Conservation (phyloP, 2,329 filamentous ascomycete species). For the Cordyceps tenuipes region DNA sequence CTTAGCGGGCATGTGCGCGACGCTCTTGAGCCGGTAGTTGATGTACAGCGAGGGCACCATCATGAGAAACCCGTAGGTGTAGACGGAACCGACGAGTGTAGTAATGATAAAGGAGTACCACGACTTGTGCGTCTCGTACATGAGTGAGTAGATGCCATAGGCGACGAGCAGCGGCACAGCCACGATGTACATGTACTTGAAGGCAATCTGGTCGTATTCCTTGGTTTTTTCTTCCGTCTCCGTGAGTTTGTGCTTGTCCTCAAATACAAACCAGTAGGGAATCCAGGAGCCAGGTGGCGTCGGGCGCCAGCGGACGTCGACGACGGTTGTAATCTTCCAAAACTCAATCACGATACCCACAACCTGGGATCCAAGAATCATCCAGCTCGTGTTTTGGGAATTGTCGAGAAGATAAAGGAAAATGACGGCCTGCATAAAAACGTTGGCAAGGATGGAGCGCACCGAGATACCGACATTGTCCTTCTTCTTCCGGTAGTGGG, state of each 20-base stretch:
- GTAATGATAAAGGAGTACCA: constrained; percentile 97
- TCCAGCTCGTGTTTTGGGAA: constrained; percentile 96
- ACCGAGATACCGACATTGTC: constrained; percentile 96
- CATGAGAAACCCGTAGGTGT: constrained; percentile 98
- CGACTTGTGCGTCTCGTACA: constrained; percentile 93
- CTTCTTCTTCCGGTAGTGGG: constrained; percentile 99
- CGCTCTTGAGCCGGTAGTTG: constrained; percentile 93
- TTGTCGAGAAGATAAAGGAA: constrained; percentile 97
- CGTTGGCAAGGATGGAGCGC: constrained; percentile 90
- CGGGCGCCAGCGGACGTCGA: constrained; percentile 74
- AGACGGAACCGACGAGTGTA: constrained; percentile 90
- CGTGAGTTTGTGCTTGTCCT: constrained; percentile 93
- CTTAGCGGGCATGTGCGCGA: constrained; percentile 93
- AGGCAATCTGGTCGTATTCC: constrained; percentile 95
- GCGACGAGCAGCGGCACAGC: constrained; percentile 83
- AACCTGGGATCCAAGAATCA: constrained; percentile 91
- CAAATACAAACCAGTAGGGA: constrained; percentile 75
- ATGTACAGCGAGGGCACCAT: constrained; percentile 98
- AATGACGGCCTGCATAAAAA: constrained; percentile 94
- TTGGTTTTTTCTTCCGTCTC: constrained; percentile 97
- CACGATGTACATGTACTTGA: constrained; percentile 91
- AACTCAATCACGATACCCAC: constrained; percentile 62
- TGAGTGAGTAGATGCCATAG: constrained; percentile 82
- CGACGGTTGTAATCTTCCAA: constrained; percentile 96
- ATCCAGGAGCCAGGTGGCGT: constrained; percentile 60